These are phyloP conservation scores for Saposhnikovia divaricata DNA, from an alignment of 129 eudicot genomes.

Conservation along the genomic window DNA sequence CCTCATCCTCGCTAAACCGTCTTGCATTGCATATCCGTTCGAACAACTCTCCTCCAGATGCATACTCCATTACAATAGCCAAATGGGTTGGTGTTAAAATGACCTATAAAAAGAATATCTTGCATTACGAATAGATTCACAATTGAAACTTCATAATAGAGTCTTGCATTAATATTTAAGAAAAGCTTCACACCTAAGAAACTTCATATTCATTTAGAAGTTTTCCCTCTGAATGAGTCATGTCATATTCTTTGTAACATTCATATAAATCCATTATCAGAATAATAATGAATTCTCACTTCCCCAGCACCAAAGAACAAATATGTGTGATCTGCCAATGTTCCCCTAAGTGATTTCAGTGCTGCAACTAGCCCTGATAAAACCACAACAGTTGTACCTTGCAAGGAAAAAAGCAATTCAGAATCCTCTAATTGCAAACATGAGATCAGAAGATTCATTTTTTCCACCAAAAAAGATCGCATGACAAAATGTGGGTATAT, in stretches of 20 bases:
- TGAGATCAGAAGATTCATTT: conserved; percentile 3
- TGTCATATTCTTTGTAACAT: background rate
- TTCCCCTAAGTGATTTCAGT: conserved; percentile 67
- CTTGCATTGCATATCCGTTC: conserved; percentile 92
- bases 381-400: conserved; percentile 96
- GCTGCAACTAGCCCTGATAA: conserved; percentile 85
- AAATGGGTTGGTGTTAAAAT: conserved; percentile 71
- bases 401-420: background rate
- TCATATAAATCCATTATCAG: background rate
- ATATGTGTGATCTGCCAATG: conserved; percentile 73
- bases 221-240: background rate
- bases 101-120: conserved; percentile 31
- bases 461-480: background rate
- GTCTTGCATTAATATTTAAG: background rate
- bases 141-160: background rate
- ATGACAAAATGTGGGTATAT: background rate
- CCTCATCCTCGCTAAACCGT: conserved; percentile 84
- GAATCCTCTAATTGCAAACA: conserved; percentile 18
- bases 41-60: no score
- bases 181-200: background rate
- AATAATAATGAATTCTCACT: conserved; percentile 25
- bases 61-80: conserved; percentile 83
- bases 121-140: background rate
- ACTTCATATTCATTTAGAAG: no score
- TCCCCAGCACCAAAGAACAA: conserved; percentile 95